A percentile compares a stretch with the other conserved stretches of the same genome.
phyloP scores from a whole-genome alignment of 2,329 filamentous ascomycete species.

The Aquanectria penicillioides region DNA sequence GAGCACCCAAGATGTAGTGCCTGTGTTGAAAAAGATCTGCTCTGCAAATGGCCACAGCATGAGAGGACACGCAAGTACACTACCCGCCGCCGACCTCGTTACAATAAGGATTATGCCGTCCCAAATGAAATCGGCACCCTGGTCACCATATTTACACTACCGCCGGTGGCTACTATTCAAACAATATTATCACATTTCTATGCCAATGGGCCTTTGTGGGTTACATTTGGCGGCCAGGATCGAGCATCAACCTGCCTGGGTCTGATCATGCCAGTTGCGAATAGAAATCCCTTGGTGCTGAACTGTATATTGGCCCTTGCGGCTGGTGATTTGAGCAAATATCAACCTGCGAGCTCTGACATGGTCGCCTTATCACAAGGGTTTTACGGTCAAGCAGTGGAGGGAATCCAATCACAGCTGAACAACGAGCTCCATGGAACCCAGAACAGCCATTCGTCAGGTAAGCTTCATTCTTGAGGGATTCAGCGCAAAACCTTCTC shows the following conservation, averaged over 20 bases:
- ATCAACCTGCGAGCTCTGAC: not conserved
- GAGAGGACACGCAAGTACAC: not conserved
- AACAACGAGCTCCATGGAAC: not conserved
- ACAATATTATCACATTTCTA: not conserved
- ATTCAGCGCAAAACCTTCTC: no score
- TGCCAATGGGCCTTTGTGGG: not conserved
- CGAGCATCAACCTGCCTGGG: not conserved
- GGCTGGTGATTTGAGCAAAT: not conserved
- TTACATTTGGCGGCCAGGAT: not conserved
- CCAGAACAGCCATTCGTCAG: no score
- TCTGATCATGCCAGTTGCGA: not conserved
- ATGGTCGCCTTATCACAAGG: not conserved
- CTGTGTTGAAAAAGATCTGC: not conserved
- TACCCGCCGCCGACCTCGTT: not conserved
- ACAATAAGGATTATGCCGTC: not conserved
- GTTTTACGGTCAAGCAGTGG: not conserved
- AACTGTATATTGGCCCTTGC: not conserved
- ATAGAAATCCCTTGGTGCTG: not conserved
- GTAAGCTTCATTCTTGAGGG: no score
- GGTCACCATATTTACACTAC: not conserved
- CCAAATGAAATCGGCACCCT: not conserved
- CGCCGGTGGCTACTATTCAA: not conserved
- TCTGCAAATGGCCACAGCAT: not conserved
- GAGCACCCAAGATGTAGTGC: not conserved
- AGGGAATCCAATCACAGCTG: not conserved